Evolutionary conservation across 495 filamentous ascomycete genomes (phyloP), one percentile per base, ranked within the genome.

Genomic region (Hypoxylon perforatum): DNA sequence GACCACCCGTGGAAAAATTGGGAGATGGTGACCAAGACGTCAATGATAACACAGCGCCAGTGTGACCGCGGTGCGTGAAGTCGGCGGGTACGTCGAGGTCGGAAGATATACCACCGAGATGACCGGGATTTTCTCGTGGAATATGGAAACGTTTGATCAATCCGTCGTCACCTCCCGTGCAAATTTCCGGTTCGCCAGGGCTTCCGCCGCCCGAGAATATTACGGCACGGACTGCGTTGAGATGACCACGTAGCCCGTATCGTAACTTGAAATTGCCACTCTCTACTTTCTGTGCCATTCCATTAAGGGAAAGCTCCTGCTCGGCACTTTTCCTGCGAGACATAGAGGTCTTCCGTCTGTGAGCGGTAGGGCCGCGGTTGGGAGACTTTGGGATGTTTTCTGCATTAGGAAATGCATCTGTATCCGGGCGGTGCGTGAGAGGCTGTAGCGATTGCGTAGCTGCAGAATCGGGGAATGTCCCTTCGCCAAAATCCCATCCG

Each of bases 131-230:
- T 54, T 91, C 91, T 19, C 86, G 88, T 4, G 94, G 94, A 30
- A 98, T 92, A 63, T 96, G 94, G 91, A 96, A 99, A 59, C 95
- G 87, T 75, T 98, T 99, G 74, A 99, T 90, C 48, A 91, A 88
- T 47, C 94, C 94, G 73, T 99, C 95, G 73, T 99, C 95, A 54
- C 96, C 94, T 51, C 92, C 91, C 2, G 96, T 98, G 75, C 94
- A 97, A 48, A 99, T 94, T 76, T 99, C 95, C 0, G 95, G 95
- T 73, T 98, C 95, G 7, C 92, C 90, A 4, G 92, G 92, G 73
- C 91, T 97, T 45, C 95, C 95, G 33, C 94, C 94, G 8, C 95
- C 96, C 7, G 92, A 97, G 78, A 99, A 99, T 62, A 97, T 93
- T 52, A 97, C 91, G 10, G 92, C 91, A 17, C 95, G 88, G 11